Evolutionary conservation across 257 asterid genomes (phyloP), one percentile per base, ranked within the genome.

Genomic region (Cinchona pubescens): DNA sequence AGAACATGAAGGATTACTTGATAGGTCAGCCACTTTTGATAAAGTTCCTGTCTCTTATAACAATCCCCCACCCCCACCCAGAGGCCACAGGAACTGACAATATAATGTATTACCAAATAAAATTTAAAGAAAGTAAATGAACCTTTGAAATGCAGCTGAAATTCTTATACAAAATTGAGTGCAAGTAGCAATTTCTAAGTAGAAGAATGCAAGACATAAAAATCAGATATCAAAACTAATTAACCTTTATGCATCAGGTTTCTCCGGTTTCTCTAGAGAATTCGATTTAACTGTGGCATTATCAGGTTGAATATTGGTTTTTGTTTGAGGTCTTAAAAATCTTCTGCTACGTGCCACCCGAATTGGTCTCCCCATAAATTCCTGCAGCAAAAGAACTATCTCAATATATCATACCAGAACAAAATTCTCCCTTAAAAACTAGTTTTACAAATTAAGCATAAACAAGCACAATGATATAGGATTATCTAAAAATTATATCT

Each of bases 321-420:
- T 89, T 29, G 92, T 92, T 74, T 63, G 89, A 73, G 80, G 80
- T 60, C 97, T 88, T 81, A 90, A 76, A 84, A 88, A 90, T 76
- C 83, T 82, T 82, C 59, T 88, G 82, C 98, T 94, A 0, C 69
- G 86, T 19, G 94, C 93, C 46, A 92, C 90, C 12, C 96, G 88
- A 78, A 94, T 69, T 21, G 85, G 83, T 81, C 96, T 86, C 34
- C 97, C 98, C 97, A 94, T 89, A 76, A 94, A 88, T 82, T 89
- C 97, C 98, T 93, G 86, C 42, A 80, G 82, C 37, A 75, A 53
- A 83, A n/a, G 45, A 48, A 71, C 79, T 7, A 34, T 38, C 40
- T 77, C 9, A 61, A 72, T 37, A 35, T 34, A 35, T 45, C 16
- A 69, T 35, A 78, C 53, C 51, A 72, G 38, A 60, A 38, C 42